Conservation (phyloP, 2,329 filamentous ascomycete species). For the Talaromyces sp. region DNA sequence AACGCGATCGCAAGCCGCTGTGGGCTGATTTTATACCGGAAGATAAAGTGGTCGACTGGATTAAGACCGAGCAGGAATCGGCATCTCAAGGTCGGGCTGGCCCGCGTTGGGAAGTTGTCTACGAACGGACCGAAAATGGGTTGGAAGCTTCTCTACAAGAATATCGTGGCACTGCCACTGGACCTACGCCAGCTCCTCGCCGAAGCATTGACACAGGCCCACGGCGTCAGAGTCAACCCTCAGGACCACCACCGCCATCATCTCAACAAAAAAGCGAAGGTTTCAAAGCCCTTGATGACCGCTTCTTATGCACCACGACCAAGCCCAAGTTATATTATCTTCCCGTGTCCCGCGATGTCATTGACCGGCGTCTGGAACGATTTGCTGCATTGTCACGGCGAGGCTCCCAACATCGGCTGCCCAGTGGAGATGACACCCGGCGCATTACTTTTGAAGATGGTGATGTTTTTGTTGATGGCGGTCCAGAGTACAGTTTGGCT, state of each 20-base stretch:
- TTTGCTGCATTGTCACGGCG: conserved; percentile 43
- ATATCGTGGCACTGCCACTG: conserved; percentile 22
- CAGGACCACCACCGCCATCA: conserved; percentile 6
- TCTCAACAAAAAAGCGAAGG: conserved; percentile 29
- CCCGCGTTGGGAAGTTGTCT: conserved; percentile 67
- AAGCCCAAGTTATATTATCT: conserved; percentile 62
- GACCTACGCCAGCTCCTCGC: conserved; percentile 22
- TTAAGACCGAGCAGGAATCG: conserved; percentile 58
- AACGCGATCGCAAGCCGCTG: conserved; percentile 73
- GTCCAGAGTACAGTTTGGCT: conserved; percentile 54
- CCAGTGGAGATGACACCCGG: conserved; percentile 52
- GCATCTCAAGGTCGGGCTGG: conserved; percentile 32
- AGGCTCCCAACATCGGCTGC: conserved; percentile 26
- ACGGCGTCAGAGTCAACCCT: conserved; percentile 21
- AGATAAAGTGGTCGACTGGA: conserved; percentile 67
- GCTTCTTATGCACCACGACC: conserved; percentile 54
- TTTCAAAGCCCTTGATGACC: conserved; percentile 54
- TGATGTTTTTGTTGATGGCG: conserved; percentile 63
- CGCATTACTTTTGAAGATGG: conserved; percentile 68
- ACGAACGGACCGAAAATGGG: conserved; percentile 54
- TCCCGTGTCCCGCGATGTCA: conserved; percentile 60
- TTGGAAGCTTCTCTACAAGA: conserved; percentile 55
- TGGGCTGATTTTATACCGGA: conserved; percentile 88
- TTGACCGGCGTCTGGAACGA: conserved; percentile 57
- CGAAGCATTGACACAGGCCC: conserved; percentile 14